Percentiles rank a stretch among this genome's conserved stretches.
These are phyloP conservation scores for Solanum virginianum DNA, from an alignment of 257 asterid genomes.

Conservation along the genomic window DNA sequence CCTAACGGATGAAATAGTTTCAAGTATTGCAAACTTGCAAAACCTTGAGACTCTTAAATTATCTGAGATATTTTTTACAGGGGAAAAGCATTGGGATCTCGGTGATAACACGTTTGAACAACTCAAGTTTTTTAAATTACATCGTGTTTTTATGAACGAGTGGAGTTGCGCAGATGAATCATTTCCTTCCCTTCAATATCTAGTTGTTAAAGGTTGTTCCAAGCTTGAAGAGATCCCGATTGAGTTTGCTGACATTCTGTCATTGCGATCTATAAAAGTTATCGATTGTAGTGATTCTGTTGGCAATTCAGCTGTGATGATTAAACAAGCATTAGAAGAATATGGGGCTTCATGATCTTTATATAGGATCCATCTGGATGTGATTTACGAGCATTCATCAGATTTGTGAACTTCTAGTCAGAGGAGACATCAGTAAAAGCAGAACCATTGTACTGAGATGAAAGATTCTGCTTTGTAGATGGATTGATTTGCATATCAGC, in stretches of 20 bases:
- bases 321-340: too few species aligned
- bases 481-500: neutral
- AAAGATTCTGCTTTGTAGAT: neutral
- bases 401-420: neutral
- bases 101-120: rapidly evolving
- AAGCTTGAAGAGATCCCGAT: neutral
- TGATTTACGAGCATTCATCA: too few species aligned
- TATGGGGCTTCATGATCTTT: too few species aligned
- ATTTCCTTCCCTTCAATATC: rapidly evolving
- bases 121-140: neutral
- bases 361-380: neutral
- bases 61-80: neutral
- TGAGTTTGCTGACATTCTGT: rapidly evolving
- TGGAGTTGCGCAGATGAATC: neutral
- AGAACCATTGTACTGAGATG: too few species aligned
- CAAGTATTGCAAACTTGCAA: neutral
- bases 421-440: neutral
- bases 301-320: too few species aligned
- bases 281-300: too few species aligned
- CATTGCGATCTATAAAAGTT: too few species aligned
- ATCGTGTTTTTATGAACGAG: neutral
- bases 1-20: neutral
- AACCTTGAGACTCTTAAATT: neutral
- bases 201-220: neutral
- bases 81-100: neutral